Evolutionary conservation across 164 flowering plant species (phyloP).

Genomic region (Liquidambar formosana): DNA sequence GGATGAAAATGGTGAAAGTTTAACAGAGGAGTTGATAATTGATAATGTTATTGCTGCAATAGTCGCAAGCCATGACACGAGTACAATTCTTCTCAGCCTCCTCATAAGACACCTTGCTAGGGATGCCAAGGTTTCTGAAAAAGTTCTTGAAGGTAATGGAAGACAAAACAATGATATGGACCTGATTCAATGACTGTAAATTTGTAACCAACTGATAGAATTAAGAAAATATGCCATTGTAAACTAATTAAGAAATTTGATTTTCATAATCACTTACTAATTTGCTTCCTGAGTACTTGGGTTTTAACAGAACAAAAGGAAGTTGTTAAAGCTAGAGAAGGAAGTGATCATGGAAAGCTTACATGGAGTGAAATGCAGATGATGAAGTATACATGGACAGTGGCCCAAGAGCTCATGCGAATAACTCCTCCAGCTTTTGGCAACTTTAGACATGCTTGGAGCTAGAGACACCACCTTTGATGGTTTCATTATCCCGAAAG

Average conservation of each 20-base stretch:
- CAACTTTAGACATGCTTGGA: conserved; percentile 13
- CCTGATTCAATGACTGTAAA: too few relatives aligned
- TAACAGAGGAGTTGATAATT: conserved; percentile 22
- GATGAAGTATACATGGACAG: conserved; percentile 34
- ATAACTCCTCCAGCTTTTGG: conserved; percentile 26
- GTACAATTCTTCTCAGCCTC: conserved; percentile 14
- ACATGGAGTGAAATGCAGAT: conserved; percentile 28
- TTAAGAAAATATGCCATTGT: too few relatives aligned
- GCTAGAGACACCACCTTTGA: conserved; percentile 26
- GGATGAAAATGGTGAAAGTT: conserved; percentile 19
- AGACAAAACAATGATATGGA: too few relatives aligned
- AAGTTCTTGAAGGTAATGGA: conserved; percentile 25
- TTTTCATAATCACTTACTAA: background rate
- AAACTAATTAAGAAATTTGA: too few relatives aligned
- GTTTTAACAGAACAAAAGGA: conserved; percentile 29
- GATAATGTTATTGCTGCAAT: conserved; percentile 21
- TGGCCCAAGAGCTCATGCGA: conserved; percentile 33
- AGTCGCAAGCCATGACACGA: conserved; percentile 29
- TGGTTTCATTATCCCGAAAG: conserved; percentile 37
- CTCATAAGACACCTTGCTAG: conserved; percentile 24
- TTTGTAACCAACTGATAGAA: too few relatives aligned
- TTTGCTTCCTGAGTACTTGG: background rate
- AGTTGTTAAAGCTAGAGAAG: conserved; percentile 8
- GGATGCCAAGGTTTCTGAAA: conserved; percentile 13
- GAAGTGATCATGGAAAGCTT: conserved; percentile 15